Base-by-base conservation (phyloP, 1,139 yeast species). In the Nakaseomyces glabratus region DNA sequence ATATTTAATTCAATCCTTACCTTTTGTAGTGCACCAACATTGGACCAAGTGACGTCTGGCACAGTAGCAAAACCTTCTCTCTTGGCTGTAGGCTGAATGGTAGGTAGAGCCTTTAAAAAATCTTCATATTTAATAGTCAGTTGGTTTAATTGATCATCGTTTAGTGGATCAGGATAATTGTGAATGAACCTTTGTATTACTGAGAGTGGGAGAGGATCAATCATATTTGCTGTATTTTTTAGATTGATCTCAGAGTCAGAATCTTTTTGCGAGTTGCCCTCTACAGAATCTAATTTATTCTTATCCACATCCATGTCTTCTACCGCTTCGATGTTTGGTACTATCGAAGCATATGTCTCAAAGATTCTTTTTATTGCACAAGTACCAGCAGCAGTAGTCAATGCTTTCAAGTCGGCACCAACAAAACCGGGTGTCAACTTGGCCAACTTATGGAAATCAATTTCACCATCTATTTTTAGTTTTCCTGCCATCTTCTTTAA, bases 1-100 rank as follows among this genome's bases (percentile, higher is more conserved):
- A 88, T 86, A 54, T 90, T 95, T 20, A 90, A 65, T 57, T 93
- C 98, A 58, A 84, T 79, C 46, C 98, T 69, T 22, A 86, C 78
- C 11, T 72, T 69, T 12, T 72, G 62, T 43, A 90, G 66, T 0
- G 98, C 98, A 40, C 99, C 99, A 23, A 90, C 95, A 54, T 80
- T 84, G 6, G 77, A 72, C 98, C 98, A 90, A 6, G 94, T 76
- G 3, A 90, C 96, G 57, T 90, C 97, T 0, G 99, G 99, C 8
- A 93, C 94, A 0, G 98, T 93, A 1, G 99, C 96, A 61, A 90
- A 93, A 1, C 98, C 98, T 65, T 90, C 99, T 57, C 99, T 77
- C 55, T 88, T 90, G 2, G 96, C 95, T 0, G 96, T 85, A 10
- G 99, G 99, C 61, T 93, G 98, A 24, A 90, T 82, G 0, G 90